A percentile compares a stretch with the other conserved stretches of the same genome.
These are phyloP conservation scores for Phyllosticta citriasiana DNA, from an alignment of 2,329 filamentous ascomycete species.

Conservation along the genomic window DNA sequence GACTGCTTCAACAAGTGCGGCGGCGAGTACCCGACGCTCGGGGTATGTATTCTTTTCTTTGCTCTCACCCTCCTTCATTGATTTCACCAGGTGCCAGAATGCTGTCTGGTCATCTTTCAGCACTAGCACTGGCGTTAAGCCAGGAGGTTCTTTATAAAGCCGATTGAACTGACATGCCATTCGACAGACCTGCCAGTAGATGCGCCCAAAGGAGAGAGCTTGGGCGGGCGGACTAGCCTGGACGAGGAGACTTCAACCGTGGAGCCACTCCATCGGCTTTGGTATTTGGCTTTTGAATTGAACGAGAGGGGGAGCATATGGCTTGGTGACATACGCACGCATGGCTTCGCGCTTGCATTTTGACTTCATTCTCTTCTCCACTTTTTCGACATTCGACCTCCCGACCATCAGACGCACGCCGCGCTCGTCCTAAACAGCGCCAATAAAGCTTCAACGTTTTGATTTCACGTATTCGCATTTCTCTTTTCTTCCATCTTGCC, in stretches of 20 bases:
- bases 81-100: too few relatives aligned
- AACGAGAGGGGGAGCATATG: background rate
- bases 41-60: background rate
- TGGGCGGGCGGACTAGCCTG: background rate
- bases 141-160: too few relatives aligned
- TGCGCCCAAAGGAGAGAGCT: background rate
- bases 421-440: background rate
- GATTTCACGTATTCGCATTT: background rate
- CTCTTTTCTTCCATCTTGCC: background rate
- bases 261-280: background rate
- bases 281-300: background rate
- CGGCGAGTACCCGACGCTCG: slow-evolving; percentile 2
- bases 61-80: background rate
- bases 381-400: background rate
- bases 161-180: background rate
- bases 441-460: background rate
- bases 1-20: slow-evolving; percentile 11
- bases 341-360: background rate
- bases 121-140: too few relatives aligned
- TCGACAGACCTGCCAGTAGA: slow-evolving; percentile 1
- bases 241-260: background rate
- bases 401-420: background rate
- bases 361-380: background rate
- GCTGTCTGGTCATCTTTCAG: background rate
- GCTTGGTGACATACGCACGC: background rate